A percentile compares a stretch with the other conserved stretches of the same genome.
Evolutionary conservation across 345 rosid genomes (phyloP).

Genomic region (Hibiscus trionum): DNA sequence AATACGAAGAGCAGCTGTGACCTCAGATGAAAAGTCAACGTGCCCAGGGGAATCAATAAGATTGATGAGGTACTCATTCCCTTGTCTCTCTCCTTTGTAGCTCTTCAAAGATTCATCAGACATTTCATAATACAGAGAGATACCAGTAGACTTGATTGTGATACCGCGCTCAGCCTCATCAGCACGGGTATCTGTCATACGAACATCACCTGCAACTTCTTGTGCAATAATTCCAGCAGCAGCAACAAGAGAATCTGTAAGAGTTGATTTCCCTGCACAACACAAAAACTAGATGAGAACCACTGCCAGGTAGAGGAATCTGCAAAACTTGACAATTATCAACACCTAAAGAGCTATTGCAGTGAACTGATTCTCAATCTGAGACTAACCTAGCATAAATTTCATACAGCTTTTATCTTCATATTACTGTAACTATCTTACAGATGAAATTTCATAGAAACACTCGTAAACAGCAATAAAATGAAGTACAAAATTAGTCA

Average conservation of each 20-base stretch:
- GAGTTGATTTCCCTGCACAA: conserved; percentile 39
- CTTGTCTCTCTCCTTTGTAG: conserved; percentile 43
- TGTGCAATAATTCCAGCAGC: conserved; percentile 61
- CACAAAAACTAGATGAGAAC: not conserved
- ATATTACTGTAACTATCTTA: not conserved
- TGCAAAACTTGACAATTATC: conserved; percentile 3
- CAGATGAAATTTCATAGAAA: not conserved
- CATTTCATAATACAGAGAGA: conserved; percentile 48
- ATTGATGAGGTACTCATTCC: conserved; percentile 65
- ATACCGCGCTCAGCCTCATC: conserved; percentile 81
- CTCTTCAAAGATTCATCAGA: conserved; percentile 27
- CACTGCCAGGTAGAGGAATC: not conserved
- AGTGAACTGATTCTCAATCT: not conserved
- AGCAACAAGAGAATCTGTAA: conserved; percentile 52
- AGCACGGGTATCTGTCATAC: conserved; percentile 48
- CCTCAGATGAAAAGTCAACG: conserved; percentile 74
- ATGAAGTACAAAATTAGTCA: not conserved
- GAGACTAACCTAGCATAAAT: not conserved
- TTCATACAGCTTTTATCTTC: not conserved
- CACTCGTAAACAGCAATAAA: too few relatives aligned
- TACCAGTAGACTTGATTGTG: conserved; percentile 65
- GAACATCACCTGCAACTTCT: conserved; percentile 58
- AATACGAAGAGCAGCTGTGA: conserved; percentile 72
- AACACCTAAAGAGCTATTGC: conserved; percentile 14
- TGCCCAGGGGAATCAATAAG: conserved; percentile 76